These are phyloP conservation scores for Starmerella stellata DNA, from an alignment of 805 yeast genomes.

Conservation along the genomic window DNA sequence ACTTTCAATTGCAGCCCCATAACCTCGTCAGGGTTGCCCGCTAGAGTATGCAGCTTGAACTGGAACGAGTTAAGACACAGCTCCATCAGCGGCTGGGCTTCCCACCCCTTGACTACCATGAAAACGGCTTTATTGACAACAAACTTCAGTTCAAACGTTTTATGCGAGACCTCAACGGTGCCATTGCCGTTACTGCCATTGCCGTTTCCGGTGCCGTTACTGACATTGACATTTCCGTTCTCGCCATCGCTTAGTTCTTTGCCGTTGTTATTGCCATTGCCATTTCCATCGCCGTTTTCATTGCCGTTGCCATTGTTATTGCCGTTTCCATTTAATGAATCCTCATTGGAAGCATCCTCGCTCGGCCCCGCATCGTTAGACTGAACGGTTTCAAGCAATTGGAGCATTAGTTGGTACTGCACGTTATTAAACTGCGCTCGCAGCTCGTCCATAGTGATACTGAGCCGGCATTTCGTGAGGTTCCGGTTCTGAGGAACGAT, in stretches of 20 bases:
- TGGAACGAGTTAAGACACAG: slow-evolving; percentile 47
- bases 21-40: slow-evolving; percentile 24
- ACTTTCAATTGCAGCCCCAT: slow-evolving; percentile 51
- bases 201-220: not conserved
- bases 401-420: slow-evolving; percentile 78
- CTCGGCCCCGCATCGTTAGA: not conserved
- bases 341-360: not conserved
- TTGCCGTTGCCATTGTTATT: not conserved
- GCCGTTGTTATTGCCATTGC: too few species aligned
- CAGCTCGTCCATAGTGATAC: slow-evolving; percentile 61
- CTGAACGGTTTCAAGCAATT: slow-evolving; percentile 28
- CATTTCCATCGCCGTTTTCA: too few species aligned
- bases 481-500: slow-evolving; percentile 66
- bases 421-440: slow-evolving; percentile 63
- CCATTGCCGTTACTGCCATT: not conserved
- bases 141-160: slow-evolving; percentile 49
- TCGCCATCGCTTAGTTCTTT: not conserved
- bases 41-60: slow-evolving; percentile 41
- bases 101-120: slow-evolving; percentile 48
- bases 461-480: slow-evolving; percentile 51
- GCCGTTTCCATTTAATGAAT: not conserved
- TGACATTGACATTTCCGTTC: not conserved
- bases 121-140: slow-evolving; percentile 45
- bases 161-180: not conserved
- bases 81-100: slow-evolving; percentile 55